These are phyloP conservation scores for Thelonectria rubi DNA, from an alignment of 2,329 filamentous ascomycete genomes.

Conservation along the genomic window DNA sequence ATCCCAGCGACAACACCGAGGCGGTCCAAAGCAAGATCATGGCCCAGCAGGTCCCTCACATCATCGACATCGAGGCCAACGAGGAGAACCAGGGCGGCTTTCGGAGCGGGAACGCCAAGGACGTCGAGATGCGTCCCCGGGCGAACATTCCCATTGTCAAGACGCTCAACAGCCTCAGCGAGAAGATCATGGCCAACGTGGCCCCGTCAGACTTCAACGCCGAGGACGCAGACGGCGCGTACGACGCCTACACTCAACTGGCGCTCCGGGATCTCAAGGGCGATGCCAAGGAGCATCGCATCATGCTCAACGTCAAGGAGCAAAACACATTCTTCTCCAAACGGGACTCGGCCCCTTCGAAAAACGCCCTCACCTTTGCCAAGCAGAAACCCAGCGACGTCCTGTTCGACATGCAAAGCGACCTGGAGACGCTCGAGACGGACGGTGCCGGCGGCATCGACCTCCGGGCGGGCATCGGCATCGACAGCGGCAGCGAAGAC, in stretches of 20 bases:
- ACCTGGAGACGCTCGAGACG: constrained; percentile 63
- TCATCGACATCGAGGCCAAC: constrained; percentile 92
- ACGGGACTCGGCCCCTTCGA: constrained; percentile 58
- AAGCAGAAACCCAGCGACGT: constrained; percentile 76
- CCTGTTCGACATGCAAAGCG: constrained; percentile 68
- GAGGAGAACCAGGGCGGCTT: constrained; percentile 92
- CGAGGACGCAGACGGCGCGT: constrained; percentile 65
- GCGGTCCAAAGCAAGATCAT: constrained; percentile 63
- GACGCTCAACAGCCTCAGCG: constrained; percentile 88
- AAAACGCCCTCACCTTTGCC: constrained; percentile 64
- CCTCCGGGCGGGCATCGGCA: constrained; percentile 71
- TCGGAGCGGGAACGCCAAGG: constrained; percentile 82
- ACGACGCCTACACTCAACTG: constrained; percentile 79
- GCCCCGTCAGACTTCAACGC: constrained; percentile 77
- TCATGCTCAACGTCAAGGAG: constrained; percentile 88
- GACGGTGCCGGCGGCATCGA: constrained; percentile 63
- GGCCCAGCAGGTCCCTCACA: constrained; percentile 79
- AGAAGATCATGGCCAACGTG: constrained; percentile 92
- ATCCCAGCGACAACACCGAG: constrained; percentile 73
- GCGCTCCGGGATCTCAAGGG: constrained; percentile 82
- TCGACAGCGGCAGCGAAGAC: constrained; percentile 75
- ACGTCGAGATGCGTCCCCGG: constrained; percentile 87
- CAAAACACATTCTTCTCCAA: constrained; percentile 83
- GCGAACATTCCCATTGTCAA: constrained; percentile 87
- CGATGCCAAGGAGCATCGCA: constrained; percentile 76